These are phyloP conservation scores for Trichosporon coremiiforme DNA, from an alignment of 1,284 basidiomycete species.

Conservation along the genomic window DNA sequence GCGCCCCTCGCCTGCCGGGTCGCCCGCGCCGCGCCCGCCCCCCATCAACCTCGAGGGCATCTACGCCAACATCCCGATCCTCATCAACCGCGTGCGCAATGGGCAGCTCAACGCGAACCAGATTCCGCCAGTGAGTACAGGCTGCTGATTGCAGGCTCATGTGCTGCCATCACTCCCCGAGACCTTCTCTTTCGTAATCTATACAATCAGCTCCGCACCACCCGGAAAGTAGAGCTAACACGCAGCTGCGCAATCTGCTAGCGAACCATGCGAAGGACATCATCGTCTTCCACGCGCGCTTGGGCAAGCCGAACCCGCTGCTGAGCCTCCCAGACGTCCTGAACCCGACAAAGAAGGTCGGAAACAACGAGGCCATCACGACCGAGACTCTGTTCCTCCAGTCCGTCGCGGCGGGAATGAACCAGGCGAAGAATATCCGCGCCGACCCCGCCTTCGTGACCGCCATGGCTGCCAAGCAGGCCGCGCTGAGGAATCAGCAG, in stretches of 20 bases:
- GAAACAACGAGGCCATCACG: constrained; percentile 28
- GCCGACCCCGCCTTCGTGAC: constrained; percentile 29
- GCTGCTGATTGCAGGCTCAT: neutral
- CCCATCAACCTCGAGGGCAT: constrained; percentile 33
- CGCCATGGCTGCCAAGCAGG: constrained; percentile 22
- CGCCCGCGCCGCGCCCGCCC: constrained; percentile 25
- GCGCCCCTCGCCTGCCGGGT: constrained; percentile 28
- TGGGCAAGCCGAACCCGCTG: constrained; percentile 30
- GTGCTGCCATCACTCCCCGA: neutral
- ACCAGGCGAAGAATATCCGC: constrained; percentile 23
- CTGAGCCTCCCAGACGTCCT: constrained; percentile 35
- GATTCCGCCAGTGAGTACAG: constrained; percentile 26
- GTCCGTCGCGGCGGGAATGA: constrained; percentile 25
- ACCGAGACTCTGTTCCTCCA: constrained; percentile 29
- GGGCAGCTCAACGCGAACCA: constrained; percentile 28
- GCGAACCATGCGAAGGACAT: constrained; percentile 34
- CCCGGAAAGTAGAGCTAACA: constrained; percentile 8
- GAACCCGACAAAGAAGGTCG: constrained; percentile 31
- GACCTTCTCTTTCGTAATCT: no score
- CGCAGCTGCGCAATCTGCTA: constrained; percentile 31
- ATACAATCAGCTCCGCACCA: no score
- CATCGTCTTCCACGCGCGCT: constrained; percentile 34
- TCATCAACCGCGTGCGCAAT: constrained; percentile 31
- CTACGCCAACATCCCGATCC: constrained; percentile 32
- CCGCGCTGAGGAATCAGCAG: constrained; percentile 17